These are phyloP conservation scores for Nicotiana sylvestris DNA, from an alignment of 257 asterid species.

Conservation along the genomic window DNA sequence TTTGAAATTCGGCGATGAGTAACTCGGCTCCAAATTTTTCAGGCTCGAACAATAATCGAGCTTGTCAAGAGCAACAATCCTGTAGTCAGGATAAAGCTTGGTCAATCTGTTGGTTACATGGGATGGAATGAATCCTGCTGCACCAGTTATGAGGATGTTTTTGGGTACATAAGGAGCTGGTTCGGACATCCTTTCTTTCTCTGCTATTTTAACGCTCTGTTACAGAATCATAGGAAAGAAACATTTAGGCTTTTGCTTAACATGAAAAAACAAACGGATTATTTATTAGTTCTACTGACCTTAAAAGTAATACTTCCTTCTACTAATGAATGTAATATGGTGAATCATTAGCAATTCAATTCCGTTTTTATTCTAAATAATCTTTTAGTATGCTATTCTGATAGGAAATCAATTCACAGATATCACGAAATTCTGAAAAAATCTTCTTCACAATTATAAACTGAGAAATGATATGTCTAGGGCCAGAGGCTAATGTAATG, in stretches of 20 bases:
- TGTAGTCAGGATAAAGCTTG: slow-evolving; percentile 6
- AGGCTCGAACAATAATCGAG: slow-evolving; percentile 16
- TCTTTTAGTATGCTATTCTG: neutral
- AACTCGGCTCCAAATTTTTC: neutral
- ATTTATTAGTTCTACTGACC: neutral
- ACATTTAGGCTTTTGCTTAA: neutral
- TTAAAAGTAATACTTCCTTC: too few relatives aligned
- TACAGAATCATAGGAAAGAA: neutral
- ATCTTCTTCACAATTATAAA: neutral
- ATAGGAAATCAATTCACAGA: neutral
- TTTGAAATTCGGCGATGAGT: slow-evolving; percentile 10
- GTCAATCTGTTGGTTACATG: slow-evolving; percentile 8
- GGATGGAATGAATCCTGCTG: slow-evolving; percentile 9
- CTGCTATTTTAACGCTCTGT: slow-evolving; percentile 1
- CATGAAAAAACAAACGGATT: neutral
- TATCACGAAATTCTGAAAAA: neutral
- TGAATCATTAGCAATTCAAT: neutral
- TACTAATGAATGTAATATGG: neutral
- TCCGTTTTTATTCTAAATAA: neutral
- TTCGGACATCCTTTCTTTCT: slow-evolving; percentile 7
- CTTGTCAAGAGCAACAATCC: slow-evolving; percentile 15
- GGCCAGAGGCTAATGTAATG: too few relatives aligned
- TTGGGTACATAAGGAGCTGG: slow-evolving; percentile 12
- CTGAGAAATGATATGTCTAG: neutral
- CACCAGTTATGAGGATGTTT: slow-evolving; percentile 11